phyloP scores from a whole-genome alignment of 2,329 filamentous ascomycete genomes.

The Ophiostoma sp. region DNA sequence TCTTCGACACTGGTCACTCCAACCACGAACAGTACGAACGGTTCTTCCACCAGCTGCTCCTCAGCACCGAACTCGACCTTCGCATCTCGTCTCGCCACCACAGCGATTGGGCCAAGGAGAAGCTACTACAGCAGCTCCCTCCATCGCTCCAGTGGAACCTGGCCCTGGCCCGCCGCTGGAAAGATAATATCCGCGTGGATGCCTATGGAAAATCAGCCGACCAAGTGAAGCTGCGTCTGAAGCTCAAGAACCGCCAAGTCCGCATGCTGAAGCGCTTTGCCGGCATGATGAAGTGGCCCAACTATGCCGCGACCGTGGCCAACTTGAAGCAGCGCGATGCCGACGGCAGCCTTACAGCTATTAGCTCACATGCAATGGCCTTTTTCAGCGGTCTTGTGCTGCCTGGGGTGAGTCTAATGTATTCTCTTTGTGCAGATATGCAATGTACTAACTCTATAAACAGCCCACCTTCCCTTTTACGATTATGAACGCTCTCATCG shows the following conservation, averaged over 20 bases:
- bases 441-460: neutral
- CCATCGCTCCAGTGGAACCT: constrained; percentile 72
- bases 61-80: constrained; percentile 70
- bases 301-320: constrained; percentile 64
- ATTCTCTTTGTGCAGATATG: neutral
- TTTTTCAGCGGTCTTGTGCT: constrained; percentile 75
- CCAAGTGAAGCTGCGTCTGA: constrained; percentile 63
- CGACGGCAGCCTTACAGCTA: constrained; percentile 57
- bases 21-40: constrained; percentile 60
- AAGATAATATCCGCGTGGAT: constrained; percentile 67
- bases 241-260: constrained; percentile 65
- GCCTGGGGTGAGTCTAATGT: constrained; percentile 57
- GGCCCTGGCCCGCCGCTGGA: constrained; percentile 72
- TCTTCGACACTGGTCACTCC: constrained; percentile 59
- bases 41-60: constrained; percentile 76
- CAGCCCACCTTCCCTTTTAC: constrained; percentile 68
- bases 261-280: constrained; percentile 69
- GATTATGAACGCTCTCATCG: constrained; percentile 76
- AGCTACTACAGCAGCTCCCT: constrained; percentile 64
- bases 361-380: constrained; percentile 72
- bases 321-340: constrained; percentile 61
- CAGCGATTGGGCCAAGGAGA: constrained; percentile 63
- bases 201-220: constrained; percentile 56
- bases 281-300: constrained; percentile 74
- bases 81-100: constrained; percentile 66